Evolutionary conservation across 768 basidiomycete species (phyloP).

Genomic region (Obba rivulosa): DNA sequence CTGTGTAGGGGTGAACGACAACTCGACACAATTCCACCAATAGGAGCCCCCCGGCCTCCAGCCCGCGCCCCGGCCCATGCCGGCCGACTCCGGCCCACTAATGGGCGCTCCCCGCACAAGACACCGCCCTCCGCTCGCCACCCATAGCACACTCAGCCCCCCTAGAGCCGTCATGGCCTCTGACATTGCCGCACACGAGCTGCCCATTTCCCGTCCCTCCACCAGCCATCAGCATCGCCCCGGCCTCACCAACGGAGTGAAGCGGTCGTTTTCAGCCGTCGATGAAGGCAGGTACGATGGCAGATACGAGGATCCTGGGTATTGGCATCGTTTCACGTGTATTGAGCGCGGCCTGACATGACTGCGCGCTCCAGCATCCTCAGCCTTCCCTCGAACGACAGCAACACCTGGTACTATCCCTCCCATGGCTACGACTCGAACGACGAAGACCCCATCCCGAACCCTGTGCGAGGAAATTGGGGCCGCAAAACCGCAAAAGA

Average conservation of each 20-base stretch:
- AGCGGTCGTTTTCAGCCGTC: slow-evolving; percentile 8
- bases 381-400: slow-evolving; percentile 47
- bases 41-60: background rate
- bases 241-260: slow-evolving; percentile 11
- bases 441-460: slow-evolving; percentile 39
- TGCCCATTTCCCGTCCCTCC: slow-evolving; percentile 16
- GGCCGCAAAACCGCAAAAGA: slow-evolving; percentile 71
- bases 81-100: too few relatives aligned
- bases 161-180: slow-evolving; percentile 3
- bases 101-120: background rate
- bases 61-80: too few relatives aligned
- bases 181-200: slow-evolving; percentile 8
- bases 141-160: background rate
- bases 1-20: too few relatives aligned
- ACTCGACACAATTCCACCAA: slow-evolving; percentile 1
- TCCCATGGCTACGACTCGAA: slow-evolving; percentile 67
- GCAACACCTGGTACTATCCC: slow-evolving; percentile 80
- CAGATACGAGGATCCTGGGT: slow-evolving; percentile 23
- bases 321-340: background rate
- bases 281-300: slow-evolving; percentile 22
- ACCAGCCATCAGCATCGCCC: slow-evolving; percentile 12
- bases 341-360: background rate
- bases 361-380: slow-evolving; percentile 12
- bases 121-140: background rate
- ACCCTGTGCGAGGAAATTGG: slow-evolving; percentile 69